Base-by-base conservation (phyloP, 2,329 filamentous ascomycete genomes). In the Colletotrichum acutatum region DNA sequence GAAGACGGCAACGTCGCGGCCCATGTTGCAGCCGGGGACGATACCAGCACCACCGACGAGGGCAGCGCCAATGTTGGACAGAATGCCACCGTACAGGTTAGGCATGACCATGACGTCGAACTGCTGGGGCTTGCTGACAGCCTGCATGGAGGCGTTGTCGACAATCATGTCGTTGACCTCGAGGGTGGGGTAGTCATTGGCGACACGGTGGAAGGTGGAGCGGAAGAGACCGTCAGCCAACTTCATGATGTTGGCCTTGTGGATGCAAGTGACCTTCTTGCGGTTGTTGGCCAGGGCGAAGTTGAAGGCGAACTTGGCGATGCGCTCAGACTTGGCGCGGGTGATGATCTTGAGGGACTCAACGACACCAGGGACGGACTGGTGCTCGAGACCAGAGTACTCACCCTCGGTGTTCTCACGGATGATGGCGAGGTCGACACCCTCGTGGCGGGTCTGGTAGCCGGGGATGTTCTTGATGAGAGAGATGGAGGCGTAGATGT, bases 241-340 rank as follows among this genome's bases (percentile, higher is more conserved):
- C 91, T 99, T 99, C 97, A 99, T 99, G 89, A 99, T 99, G 90
- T 99, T 99, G 87, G 97, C 97, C 91, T 99, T 99, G 93, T 99
- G 97, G 83, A 99, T 98, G 89, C 96, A 98, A 78, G 97, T 98
- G 71, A 99, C 95, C 93, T 98, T 98, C 90, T 97, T 96, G 83
- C 97, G 92, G 91, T 97, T 96, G 90, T 99, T 99, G 86, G 97
- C 97, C 72, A 98, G 93, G 72, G 97, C 97, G 82, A 99, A 99
- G 83, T 94, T 93, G 85, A 98, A 98, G 77, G 97, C 97, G 83
- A 99, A 99, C 87, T 98, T 98, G 87, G 96, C 95, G 81, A 99
- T 99, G 83, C 97, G 95, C 92, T 99, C 97, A 68, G 95, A 98
- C 91, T 99, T 98, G 85, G 95, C 95, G 80, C 95, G 95, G 78